Evolutionary conservation across 257 asterid species (phyloP), one percentile per base, ranked within the genome.

Genomic region (Solanum sejunctum): DNA sequence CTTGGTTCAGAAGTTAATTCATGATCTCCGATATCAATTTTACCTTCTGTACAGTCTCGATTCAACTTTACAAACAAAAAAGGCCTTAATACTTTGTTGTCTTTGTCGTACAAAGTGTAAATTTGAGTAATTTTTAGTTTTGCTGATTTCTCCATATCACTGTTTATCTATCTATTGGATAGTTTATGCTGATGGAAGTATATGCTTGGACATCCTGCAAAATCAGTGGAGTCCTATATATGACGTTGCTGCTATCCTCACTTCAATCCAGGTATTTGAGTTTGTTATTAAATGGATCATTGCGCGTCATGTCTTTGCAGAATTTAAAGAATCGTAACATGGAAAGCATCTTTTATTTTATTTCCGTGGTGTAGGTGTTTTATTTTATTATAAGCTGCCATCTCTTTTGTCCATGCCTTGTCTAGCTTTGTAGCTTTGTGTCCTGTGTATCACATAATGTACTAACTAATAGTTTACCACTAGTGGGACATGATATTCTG

Each of bases 111-210:
- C 61, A 26, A 7, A 18, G 54, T 54, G 9, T 52, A 83, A 28
- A 20, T 12, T 83, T 83, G 79, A 36, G 21, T 39, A 70, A 20
- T 4, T 70, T 58, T 83, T 39, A 4, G 64, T 69, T 32, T 45
- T 69, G 56, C 56, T 83, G 77, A 51, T 23, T 23, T 28, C 54
- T 66, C 69, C 69, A 52, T 49, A 36, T 32, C 45, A 18, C 55
- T 39, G 78, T 39, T 70, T 20, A 28, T 39, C 54, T 45, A 43
- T 78, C 49, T 36, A 51, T 77, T 86, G 58, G 60, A 81, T 92
- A 95, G 98, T 95, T 89, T 95, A 95, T 90, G 98, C 98, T 54
- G 98, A 93, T 88, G 98, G 98, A 84, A 95, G 98, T 87, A 95
- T 95, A 83, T 95, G 98, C 92, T 85, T 95, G 93, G 98, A 95